These are phyloP conservation scores for Rhodomyrtus tomentosa DNA, from an alignment of 345 rosid genomes.

Conservation along the genomic window DNA sequence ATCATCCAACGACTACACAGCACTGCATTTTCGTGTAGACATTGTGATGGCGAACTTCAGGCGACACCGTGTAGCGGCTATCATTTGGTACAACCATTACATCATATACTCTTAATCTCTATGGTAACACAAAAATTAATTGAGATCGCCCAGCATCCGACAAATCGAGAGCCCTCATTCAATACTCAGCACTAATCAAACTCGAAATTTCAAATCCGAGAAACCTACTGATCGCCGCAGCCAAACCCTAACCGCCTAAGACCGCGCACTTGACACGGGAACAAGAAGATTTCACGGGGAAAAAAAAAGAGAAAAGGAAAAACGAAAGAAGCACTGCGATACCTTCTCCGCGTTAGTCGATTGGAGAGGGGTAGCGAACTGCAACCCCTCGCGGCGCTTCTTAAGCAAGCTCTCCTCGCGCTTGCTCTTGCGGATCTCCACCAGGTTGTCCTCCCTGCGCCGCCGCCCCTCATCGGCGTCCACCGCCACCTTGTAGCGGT, in stretches of 20 bases:
- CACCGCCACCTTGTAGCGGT: slow-evolving; percentile 75
- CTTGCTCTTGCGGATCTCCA: slow-evolving; percentile 89
- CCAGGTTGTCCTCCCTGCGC: slow-evolving; percentile 90
- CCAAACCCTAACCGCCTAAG: neutral
- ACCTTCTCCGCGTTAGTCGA: slow-evolving; percentile 52
- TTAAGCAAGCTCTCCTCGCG: slow-evolving; percentile 88
- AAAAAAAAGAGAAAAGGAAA: neutral
- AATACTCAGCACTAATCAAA: neutral
- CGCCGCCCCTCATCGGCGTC: slow-evolving; percentile 87
- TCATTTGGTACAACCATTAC: neutral
- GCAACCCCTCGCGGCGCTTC: slow-evolving; percentile 84
- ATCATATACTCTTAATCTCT: neutral
- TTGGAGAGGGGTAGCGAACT: slow-evolving; percentile 22
- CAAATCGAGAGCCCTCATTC: neutral
- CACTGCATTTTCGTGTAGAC: neutral
- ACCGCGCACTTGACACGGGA: neutral
- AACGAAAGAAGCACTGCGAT: neutral
- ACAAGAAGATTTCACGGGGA: neutral
- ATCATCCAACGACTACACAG: neutral
- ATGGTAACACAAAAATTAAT: neutral
- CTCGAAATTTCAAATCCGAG: neutral
- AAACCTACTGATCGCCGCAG: neutral
- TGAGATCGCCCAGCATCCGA: neutral
- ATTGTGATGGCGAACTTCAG: neutral
- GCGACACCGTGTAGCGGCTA: neutral